These are phyloP conservation scores for Neostapfia colusana DNA, from an alignment of 176 grass and related monocot genomes.

Conservation along the genomic window DNA sequence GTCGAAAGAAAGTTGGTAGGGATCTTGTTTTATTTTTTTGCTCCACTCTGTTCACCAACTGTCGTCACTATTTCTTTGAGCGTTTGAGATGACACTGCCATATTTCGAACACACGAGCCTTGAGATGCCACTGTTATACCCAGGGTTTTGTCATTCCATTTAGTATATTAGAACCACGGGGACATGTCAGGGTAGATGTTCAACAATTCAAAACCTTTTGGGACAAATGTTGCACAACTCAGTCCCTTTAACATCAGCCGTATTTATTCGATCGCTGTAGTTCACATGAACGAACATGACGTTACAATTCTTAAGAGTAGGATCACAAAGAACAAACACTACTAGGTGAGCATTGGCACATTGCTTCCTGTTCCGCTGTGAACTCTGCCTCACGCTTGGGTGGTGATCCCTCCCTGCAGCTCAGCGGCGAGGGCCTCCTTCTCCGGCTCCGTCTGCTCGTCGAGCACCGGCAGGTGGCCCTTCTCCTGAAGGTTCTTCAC, in stretches of 20 bases:
- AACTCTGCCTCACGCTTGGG: conserved; percentile 28
- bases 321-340: background rate
- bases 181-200: background rate
- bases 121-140: background rate
- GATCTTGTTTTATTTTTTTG: conserved; percentile 24
- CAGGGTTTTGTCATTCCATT: background rate
- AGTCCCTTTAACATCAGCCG: conserved; percentile 25
- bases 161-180: background rate
- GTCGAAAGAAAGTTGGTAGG: conserved; percentile 3
- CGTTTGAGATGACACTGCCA: background rate
- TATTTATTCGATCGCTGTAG: conserved; percentile 35
- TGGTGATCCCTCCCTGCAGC: conserved; percentile 34
- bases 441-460: conserved; percentile 27
- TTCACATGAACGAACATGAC: conserved; percentile 24
- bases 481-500: conserved; percentile 85
- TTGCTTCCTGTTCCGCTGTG: background rate
- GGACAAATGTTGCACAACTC: background rate
- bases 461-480: conserved; percentile 59
- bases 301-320: background rate
- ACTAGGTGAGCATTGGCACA: too few species aligned
- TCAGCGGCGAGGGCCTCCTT: background rate
- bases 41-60: conserved; percentile 28
- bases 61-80: background rate
- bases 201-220: background rate
- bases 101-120: background rate